phyloP scores from a whole-genome alignment of 345 rosid genomes.

The Toxicodendron radicans region DNA sequence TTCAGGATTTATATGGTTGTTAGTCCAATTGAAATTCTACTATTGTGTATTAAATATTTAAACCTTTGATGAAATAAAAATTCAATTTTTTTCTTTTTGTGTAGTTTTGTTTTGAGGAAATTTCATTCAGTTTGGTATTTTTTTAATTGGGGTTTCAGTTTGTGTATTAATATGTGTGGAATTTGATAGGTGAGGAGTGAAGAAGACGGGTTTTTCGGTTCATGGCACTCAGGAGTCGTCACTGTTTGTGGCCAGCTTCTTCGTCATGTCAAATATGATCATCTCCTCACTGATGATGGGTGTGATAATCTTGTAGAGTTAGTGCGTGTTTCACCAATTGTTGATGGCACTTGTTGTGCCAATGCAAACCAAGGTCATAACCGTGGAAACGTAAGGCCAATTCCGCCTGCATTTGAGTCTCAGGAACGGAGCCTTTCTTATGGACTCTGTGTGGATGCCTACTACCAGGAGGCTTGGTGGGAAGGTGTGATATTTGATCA shows the following conservation, averaged over 20 bases:
- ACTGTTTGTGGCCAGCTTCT: conserved; percentile 18
- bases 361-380: conserved; percentile 15
- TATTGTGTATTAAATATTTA: not conserved
- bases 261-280: conserved; percentile 47
- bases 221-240: conserved; percentile 70
- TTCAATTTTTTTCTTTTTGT: not conserved
- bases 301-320: conserved; percentile 38
- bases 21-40: not conserved
- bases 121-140: not conserved
- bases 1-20: not conserved
- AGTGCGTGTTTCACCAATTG: conserved; percentile 39
- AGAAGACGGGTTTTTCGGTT: conserved; percentile 79
- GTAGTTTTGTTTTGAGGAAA: not conserved
- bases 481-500: conserved; percentile 83
- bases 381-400: conserved; percentile 58
- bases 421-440: conserved; percentile 32
- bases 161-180: not conserved
- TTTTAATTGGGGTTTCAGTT: not conserved
- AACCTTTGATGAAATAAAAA: not conserved
- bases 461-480: conserved; percentile 68
- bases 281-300: conserved; percentile 48
- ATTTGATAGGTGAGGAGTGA: conserved; percentile 58
- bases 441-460: conserved; percentile 71
- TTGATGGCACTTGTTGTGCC: conserved; percentile 30
- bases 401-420: conserved; percentile 44